phyloP scores from a whole-genome alignment of 2,329 filamentous ascomycete genomes.

The Trichoderma guizhouense region DNA sequence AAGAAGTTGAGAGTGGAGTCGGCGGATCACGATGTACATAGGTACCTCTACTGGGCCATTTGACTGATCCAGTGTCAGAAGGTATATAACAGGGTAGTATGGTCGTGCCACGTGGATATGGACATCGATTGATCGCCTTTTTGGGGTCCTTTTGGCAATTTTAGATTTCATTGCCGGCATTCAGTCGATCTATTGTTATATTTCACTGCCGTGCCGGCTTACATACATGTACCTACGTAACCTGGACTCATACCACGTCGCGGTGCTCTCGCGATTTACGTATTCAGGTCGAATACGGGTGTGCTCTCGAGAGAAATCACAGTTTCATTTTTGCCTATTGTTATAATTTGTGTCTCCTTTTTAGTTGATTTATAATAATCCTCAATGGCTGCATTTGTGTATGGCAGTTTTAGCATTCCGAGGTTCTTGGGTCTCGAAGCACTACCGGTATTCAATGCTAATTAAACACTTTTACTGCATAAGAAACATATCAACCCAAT shows the following conservation, averaged over 20 bases:
- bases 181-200: background rate
- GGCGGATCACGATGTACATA: background rate
- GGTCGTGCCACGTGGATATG: background rate
- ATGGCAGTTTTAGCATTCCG: background rate
- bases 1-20: constrained; percentile 11
- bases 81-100: background rate
- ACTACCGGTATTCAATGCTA: background rate
- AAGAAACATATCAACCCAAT: background rate
- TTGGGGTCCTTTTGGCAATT: background rate
- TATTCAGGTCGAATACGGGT: background rate
- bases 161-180: background rate
- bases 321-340: background rate
- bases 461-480: background rate
- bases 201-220: background rate
- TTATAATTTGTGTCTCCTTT: background rate
- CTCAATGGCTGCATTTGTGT: background rate
- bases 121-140: too few species aligned
- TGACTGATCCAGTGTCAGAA: background rate
- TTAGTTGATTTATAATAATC: too few species aligned
- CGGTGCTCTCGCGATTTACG: background rate
- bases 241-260: background rate
- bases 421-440: background rate
- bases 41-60: background rate
- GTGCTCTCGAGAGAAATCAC: background rate
- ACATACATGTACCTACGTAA: background rate